phyloP scores from a whole-genome alignment of 495 filamentous ascomycete genomes.

The Tuber melanosporum region DNA sequence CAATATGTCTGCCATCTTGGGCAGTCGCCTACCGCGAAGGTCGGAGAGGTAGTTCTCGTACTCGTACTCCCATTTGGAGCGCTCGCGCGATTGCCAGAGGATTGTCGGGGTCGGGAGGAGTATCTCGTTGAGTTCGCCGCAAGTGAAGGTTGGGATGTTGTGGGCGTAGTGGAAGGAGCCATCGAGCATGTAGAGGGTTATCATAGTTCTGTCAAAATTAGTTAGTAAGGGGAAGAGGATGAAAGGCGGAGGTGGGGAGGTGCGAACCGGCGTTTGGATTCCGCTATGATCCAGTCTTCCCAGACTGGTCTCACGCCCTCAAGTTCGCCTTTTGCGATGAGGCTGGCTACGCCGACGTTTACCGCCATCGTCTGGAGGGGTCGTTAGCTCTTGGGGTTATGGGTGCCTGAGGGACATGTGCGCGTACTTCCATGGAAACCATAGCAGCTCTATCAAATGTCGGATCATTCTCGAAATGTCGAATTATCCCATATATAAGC shows the following conservation, averaged over 20 bases:
- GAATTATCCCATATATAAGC: slow-evolving; percentile 31
- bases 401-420: neutral
- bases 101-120: slow-evolving; percentile 23
- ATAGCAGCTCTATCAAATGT: slow-evolving; percentile 23
- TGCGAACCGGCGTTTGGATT: slow-evolving; percentile 35
- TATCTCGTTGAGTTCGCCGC: slow-evolving; percentile 20
- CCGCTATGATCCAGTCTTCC: slow-evolving; percentile 37
- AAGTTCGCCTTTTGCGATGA: slow-evolving; percentile 26
- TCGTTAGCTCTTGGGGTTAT: neutral
- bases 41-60: slow-evolving; percentile 27
- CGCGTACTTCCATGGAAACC: slow-evolving; percentile 30
- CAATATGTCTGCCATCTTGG: slow-evolving; percentile 23
- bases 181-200: slow-evolving; percentile 28
- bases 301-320: slow-evolving; percentile 22
- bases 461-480: slow-evolving; percentile 33
- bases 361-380: slow-evolving; percentile 25
- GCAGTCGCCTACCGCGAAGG: slow-evolving; percentile 20
- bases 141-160: slow-evolving; percentile 23
- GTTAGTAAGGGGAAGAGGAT: neutral
- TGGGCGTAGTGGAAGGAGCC: slow-evolving; percentile 33
- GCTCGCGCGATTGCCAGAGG: slow-evolving; percentile 31
- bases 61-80: slow-evolving; percentile 27
- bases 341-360: slow-evolving; percentile 23
- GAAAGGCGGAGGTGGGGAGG: neutral
- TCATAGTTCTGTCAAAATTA: slow-evolving; percentile 17